A percentile compares a stretch with the other conserved stretches of the same genome.
Conservation (phyloP, 768 basidiomycete species). For the Lentinus brumalis region DNA sequence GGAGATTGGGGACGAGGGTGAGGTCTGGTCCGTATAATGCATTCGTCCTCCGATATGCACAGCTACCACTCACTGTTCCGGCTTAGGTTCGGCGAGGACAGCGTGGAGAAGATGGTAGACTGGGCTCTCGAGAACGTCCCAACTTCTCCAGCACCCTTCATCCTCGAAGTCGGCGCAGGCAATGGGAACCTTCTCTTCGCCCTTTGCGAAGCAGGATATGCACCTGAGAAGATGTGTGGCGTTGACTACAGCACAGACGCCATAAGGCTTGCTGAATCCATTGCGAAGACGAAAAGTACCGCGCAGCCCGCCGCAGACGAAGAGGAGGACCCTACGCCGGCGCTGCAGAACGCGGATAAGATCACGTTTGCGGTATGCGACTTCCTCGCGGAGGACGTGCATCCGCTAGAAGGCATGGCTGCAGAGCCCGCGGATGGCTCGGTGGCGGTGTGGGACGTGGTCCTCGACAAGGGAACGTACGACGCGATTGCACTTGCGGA, state of each 20-base stretch:
- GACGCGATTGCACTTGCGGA: conserved; percentile 79
- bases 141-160: conserved; percentile 40
- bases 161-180: conserved; percentile 80
- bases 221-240: conserved; percentile 52
- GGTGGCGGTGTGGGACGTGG: conserved; percentile 59
- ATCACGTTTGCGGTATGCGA: conserved; percentile 63
- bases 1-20: conserved; percentile 82
- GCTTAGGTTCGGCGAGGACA: conserved; percentile 79
- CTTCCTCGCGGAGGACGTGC: conserved; percentile 61
- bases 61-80: neutral
- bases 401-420: conserved; percentile 23
- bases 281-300: conserved; percentile 43
- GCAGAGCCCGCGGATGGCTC: conserved; percentile 12
- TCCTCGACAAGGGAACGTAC: conserved; percentile 88
- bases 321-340: neutral
- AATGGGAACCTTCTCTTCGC: conserved; percentile 79
- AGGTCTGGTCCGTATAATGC: conserved; percentile 69
- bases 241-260: conserved; percentile 81
- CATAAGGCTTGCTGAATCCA: conserved; percentile 58
- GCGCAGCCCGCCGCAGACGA: neutral
- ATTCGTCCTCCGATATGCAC: too few relatives aligned
- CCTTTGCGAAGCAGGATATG: conserved; percentile 67
- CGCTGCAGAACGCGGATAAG: neutral
- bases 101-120: conserved; percentile 76
- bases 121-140: conserved; percentile 66